Base-by-base conservation (phyloP, 2,329 filamentous ascomycete species). In the Tympanopsis confertula region DNA sequence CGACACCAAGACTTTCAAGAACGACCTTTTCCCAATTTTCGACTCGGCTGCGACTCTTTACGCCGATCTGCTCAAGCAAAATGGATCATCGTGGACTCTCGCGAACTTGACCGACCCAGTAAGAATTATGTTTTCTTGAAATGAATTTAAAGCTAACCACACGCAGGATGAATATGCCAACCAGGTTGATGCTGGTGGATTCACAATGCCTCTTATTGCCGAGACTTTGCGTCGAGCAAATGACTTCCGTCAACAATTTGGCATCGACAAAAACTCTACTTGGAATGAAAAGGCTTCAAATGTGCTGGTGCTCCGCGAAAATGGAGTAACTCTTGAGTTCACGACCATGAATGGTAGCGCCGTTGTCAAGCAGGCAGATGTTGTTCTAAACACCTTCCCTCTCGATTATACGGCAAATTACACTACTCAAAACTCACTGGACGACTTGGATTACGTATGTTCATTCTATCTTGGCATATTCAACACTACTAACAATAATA, bases 41-140 rank as follows among this genome's bases (percentile, higher is more conserved):
- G 69, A 83, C 42, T 72, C 74, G 0, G 62, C 78, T 29, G 77
- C 78, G 0, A 68, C 70, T 1, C 66, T 82, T 41, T 81, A 73
- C 44, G 63, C 67, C 0, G 65, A 83, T 41, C 43, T 82, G 1
- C 53, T 84, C 2, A 62, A 67, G 33, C 74, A 61, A 45, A 82
- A 84, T 46, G 65, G 68, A 13, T 69, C 69, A 0, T 61, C 58
- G 3, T 68, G 65, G 49, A 61, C 61, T 2, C 58, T 65, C 32
- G 70, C 58, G 13, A 82, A 86, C 44, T 78, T 82, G 56, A 86
- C 82, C 0, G 82, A 86, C 54, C 82, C 82, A 2, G 72, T 76
- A 57, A 48, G 61, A 55, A 12, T n/a, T 2, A 14, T 2, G 19
- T n/a, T 35, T 18, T 12, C 5, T 14, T n/a, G 5, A 19, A 3